A percentile compares a stretch with the other conserved stretches of the same genome.
Evolutionary conservation across 352 stramenopile genomes (phyloP).

Genomic region (Pythium diclinum): DNA sequence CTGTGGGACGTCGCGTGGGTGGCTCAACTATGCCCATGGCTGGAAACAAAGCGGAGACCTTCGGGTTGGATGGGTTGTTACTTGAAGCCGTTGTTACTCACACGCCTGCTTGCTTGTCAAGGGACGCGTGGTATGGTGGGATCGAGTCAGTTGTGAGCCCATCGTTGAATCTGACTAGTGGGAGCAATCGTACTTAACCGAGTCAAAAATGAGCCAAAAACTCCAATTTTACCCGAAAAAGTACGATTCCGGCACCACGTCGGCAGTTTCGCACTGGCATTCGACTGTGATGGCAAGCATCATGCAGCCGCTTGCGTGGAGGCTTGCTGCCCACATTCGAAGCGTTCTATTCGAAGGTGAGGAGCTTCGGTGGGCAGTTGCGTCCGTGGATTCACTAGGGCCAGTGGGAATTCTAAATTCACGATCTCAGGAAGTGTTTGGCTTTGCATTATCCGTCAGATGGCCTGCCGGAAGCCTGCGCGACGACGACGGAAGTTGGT

Average conservation of each 20-base stretch:
- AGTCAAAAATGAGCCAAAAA: not conserved
- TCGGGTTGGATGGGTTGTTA: not conserved
- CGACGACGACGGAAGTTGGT: too few relatives aligned
- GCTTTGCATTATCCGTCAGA: conserved; percentile 6
- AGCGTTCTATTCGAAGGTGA: too few relatives aligned
- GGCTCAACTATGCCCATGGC: not conserved
- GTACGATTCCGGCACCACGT: conserved; percentile 3
- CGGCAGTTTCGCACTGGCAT: not conserved
- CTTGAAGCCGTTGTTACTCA: not conserved
- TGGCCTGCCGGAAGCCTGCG: not conserved
- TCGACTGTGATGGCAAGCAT: too few relatives aligned
- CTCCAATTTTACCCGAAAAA: not conserved
- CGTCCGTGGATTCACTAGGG: not conserved
- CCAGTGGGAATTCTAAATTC: not conserved
- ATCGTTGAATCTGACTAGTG: not conserved
- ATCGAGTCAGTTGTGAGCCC: conserved; percentile 4
- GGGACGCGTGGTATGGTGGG: conserved; percentile 1
- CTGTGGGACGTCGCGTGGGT: not conserved
- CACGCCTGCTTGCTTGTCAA: conserved; percentile 1
- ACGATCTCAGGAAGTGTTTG: not conserved
- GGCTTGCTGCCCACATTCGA: too few relatives aligned
- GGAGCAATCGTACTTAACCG: not conserved
- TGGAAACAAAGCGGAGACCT: not conserved
- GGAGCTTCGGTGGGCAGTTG: not conserved
- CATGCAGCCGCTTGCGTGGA: not conserved